Base-by-base conservation (phyloP, 495 filamentous ascomycete species). In the Penicillium bialowiezense region DNA sequence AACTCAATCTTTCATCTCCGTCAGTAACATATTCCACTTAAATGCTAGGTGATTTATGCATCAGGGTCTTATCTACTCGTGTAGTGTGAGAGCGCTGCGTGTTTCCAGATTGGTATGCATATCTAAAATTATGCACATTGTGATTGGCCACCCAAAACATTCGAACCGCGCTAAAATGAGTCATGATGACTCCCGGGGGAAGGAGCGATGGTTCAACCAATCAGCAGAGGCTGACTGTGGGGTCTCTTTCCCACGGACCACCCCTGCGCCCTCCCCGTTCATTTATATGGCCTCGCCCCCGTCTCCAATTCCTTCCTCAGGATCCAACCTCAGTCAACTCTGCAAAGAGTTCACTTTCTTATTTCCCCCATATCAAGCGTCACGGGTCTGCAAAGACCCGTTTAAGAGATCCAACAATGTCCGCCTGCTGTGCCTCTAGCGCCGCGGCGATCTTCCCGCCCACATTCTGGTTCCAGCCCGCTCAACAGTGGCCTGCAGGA, bases 301-400 rank as follows among this genome's bases (percentile, higher is more conserved):
- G 29, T 18, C 14, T 44, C 31, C 19, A n/a, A 8, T 54, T 54
- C 46, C 38, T 61, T 62, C 58, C 55, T 61, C 58, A 61, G 60
- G 58, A 64, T 26, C 23, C 51, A 54, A 51, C 44, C 36, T 47
- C 52, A 61, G 52, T 45, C 19, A 18, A 46, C n/a, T 26, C 21
- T 19, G 21, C 23, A n/a, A 20, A 20, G 38, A 48, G 10, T 31
- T 36, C n/a, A n/a, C n/a, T n/a, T n/a, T n/a, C 32, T 20, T 32
- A 48, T 38, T 31, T 20, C 28, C 43, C 21, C 20, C 12, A 13
- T 35, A 26, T 31, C 9, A 9, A 23, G 60, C 60, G 54, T 50
- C 45, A 48, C 58, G 61, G 61, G 61, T 60, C 61, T 57, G 59
- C 61, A 51, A 50, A 56, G 61, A 52, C 61, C 61, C 61, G 55